phyloP scores from a whole-genome alignment of 257 asterid genomes.

The Echites panduratus region DNA sequence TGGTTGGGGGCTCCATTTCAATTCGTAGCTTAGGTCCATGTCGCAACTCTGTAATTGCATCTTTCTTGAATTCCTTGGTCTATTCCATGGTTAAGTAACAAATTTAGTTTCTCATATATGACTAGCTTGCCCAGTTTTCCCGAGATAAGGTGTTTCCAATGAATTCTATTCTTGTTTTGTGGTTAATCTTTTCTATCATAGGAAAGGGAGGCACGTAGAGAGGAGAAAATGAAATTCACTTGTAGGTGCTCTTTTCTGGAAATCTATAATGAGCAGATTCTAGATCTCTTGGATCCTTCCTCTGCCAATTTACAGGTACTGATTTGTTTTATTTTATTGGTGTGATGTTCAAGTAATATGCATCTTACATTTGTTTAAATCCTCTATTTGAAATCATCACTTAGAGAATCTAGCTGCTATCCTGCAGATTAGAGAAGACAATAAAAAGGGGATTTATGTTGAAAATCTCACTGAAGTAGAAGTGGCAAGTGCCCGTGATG shows the following conservation, averaged over 20 bases:
- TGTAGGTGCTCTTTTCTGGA: constrained; percentile 92
- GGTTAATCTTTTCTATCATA: constrained; percentile 25
- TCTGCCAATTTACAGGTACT: constrained; percentile 80
- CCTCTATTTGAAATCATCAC: not conserved
- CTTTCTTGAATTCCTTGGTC: not conserved
- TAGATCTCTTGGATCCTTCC: constrained; percentile 87
- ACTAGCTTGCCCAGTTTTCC: not conserved
- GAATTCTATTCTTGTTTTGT: constrained; percentile 6
- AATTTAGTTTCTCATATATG: not conserved
- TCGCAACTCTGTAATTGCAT: not conserved
- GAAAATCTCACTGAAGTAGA: constrained; percentile 89
- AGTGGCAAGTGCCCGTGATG: constrained; percentile 89
- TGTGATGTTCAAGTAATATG: not conserved
- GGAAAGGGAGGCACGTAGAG: constrained; percentile 94
- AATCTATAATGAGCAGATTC: constrained; percentile 91
- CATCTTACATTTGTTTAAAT: not conserved
- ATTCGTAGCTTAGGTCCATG: not conserved
- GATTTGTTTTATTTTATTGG: not conserved
- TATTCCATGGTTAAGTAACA: not conserved
- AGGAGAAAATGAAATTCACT: constrained; percentile 71
- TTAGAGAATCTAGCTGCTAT: constrained; percentile 12
- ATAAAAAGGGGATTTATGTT: constrained; percentile 84
- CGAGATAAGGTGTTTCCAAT: not conserved
- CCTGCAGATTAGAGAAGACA: constrained; percentile 86
- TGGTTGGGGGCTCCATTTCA: not conserved